phyloP scores from a whole-genome alignment of 2,329 filamentous ascomycete species.

The Ophiostoma sp. region DNA sequence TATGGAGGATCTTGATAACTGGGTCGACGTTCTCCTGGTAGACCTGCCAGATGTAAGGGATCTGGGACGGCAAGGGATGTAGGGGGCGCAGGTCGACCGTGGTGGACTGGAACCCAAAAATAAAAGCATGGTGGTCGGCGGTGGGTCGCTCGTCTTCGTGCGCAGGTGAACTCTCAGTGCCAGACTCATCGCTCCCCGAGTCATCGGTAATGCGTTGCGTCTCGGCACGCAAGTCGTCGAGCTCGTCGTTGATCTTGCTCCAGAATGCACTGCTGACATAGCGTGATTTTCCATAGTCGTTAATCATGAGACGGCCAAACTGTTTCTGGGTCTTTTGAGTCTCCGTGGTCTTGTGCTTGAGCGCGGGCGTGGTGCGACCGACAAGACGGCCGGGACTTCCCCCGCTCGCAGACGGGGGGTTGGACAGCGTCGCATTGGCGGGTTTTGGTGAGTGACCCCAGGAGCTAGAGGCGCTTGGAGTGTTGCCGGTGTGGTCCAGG shows the following conservation, averaged over 20 bases:
- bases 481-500: constrained; percentile 18
- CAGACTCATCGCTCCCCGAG: constrained; percentile 54
- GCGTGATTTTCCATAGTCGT: constrained; percentile 61
- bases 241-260: constrained; percentile 68
- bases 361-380: constrained; percentile 26
- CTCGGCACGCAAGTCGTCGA: constrained; percentile 46
- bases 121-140: constrained; percentile 62
- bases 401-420: not conserved
- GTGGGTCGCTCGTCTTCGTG: constrained; percentile 36
- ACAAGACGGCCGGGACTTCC: constrained; percentile 25
- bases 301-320: constrained; percentile 65
- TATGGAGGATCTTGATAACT: constrained; percentile 41
- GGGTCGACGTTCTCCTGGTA: constrained; percentile 50
- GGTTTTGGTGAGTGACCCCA: constrained; percentile 23
- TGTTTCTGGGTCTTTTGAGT: constrained; percentile 47
- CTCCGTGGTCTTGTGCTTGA: constrained; percentile 32
- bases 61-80: constrained; percentile 50
- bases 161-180: constrained; percentile 51
- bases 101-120: constrained; percentile 68
- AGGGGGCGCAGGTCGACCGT: constrained; percentile 53
- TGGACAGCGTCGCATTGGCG: not conserved
- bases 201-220: constrained; percentile 44
- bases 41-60: constrained; percentile 48
- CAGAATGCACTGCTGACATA: constrained; percentile 75
- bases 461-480: constrained; percentile 18